Evolutionary conservation across 495 filamentous ascomycete species (phyloP).

Genomic region (Xylaria flabelliformis): DNA sequence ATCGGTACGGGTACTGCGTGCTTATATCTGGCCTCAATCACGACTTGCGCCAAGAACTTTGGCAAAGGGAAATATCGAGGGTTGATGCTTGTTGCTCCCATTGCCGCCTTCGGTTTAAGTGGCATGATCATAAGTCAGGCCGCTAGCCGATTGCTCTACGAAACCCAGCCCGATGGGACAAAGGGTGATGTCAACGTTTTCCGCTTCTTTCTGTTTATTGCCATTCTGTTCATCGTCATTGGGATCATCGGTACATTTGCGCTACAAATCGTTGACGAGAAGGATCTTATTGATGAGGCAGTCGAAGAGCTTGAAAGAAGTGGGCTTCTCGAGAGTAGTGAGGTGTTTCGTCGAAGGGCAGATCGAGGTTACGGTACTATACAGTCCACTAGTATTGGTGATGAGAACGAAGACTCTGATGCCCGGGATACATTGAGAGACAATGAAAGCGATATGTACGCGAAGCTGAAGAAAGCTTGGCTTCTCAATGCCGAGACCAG

Average conservation of each 20-base stretch:
- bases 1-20: conserved; percentile 82
- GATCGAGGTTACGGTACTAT: conserved; percentile 49
- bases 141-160: conserved; percentile 77
- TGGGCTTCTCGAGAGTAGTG: conserved; percentile 71
- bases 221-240: conserved; percentile 66
- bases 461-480: conserved; percentile 78
- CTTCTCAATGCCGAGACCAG: conserved; percentile 87
- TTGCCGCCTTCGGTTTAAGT: conserved; percentile 90
- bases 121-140: conserved; percentile 95
- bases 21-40: conserved; percentile 87
- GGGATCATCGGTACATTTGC: conserved; percentile 77
- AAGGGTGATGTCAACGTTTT: conserved; percentile 85
- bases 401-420: conserved; percentile 39
- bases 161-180: conserved; percentile 63
- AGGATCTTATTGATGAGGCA: conserved; percentile 82
- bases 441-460: conserved; percentile 64
- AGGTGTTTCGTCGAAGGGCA: conserved; percentile 43
- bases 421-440: conserved; percentile 43
- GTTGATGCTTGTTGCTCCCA: conserved; percentile 85
- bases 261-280: conserved; percentile 66
- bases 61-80: conserved; percentile 86
- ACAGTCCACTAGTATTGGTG: conserved; percentile 40
- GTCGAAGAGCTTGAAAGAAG: conserved; percentile 85
- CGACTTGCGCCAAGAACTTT: conserved; percentile 97
- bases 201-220: conserved; percentile 83